Evolutionary conservation across 768 basidiomycete species (phyloP).

Genomic region (Mycena galericulata): DNA sequence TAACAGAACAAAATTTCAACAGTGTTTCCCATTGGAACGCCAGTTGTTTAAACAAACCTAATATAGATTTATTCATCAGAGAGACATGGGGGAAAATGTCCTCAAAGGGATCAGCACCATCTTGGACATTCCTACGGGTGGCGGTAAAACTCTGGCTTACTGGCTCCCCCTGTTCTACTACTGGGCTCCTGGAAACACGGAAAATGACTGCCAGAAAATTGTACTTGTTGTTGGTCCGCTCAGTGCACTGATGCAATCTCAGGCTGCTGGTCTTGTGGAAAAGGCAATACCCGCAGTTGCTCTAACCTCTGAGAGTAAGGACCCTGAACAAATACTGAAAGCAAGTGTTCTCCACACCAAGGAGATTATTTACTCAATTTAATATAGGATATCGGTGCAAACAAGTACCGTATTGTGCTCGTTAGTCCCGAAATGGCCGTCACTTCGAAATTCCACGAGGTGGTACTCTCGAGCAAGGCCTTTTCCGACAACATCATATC

Average conservation of each 20-base stretch:
- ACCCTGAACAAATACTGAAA: background rate
- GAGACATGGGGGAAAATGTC: constrained; percentile 3
- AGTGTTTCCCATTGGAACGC: no score
- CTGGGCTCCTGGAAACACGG: constrained; percentile 20
- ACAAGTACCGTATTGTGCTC: constrained; percentile 28
- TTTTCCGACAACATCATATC: constrained; percentile 13
- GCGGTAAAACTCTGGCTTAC: constrained; percentile 34
- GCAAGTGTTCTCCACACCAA: background rate
- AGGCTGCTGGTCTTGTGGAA: background rate
- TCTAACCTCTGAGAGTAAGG: background rate
- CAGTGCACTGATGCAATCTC: constrained; percentile 24
- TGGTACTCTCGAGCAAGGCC: background rate
- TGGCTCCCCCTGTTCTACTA: constrained; percentile 33
- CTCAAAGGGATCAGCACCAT: constrained; percentile 12
- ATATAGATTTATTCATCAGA: no score
- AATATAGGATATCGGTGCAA: background rate
- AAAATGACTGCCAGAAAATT: constrained; percentile 21
- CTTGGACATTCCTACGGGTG: constrained; percentile 32
- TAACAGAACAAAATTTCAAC: no score
- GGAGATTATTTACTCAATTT: background rate
- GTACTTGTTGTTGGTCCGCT: constrained; percentile 30
- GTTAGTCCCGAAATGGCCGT: constrained; percentile 29
- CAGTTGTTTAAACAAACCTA: no score
- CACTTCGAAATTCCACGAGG: background rate
- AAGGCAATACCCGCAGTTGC: constrained; percentile 17